A percentile compares a stretch with the other conserved stretches of the same genome.
phyloP scores from a whole-genome alignment of 2,329 filamentous ascomycete genomes.

The Mycogone perniciosa region DNA sequence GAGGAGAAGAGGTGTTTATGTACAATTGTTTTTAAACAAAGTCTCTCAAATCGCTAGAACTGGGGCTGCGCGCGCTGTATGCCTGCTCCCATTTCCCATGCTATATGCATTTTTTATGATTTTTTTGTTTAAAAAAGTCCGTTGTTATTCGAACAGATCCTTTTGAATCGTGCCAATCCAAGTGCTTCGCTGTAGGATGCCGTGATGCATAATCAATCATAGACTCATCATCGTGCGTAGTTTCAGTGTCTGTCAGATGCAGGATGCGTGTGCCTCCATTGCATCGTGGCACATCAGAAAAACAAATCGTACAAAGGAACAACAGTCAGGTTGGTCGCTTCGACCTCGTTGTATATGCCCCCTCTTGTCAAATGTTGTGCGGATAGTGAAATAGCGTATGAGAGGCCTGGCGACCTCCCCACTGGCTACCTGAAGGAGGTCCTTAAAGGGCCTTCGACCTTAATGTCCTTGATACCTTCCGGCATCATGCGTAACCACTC shows the following conservation, averaged over 20 bases:
- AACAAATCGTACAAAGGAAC: slow-evolving; percentile 3
- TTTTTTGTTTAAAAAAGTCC: neutral
- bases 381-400: neutral
- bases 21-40: neutral
- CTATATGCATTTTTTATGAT: neutral
- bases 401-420: neutral
- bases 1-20: neutral
- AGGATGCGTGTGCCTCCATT: neutral
- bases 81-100: neutral
- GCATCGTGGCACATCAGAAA: neutral
- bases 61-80: neutral
- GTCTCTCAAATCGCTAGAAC: no score
- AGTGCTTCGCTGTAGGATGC: slow-evolving; percentile 9
- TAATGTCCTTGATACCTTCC: slow-evolving; percentile 49
- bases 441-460: slow-evolving; percentile 46
- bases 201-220: slow-evolving; percentile 19
- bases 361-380: neutral
- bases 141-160: neutral
- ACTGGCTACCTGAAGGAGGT: slow-evolving; percentile 17
- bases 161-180: slow-evolving; percentile 6
- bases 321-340: neutral
- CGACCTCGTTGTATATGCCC: neutral
- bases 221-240: slow-evolving; percentile 17
- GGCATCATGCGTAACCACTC: slow-evolving; percentile 55
- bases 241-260: neutral